Base-by-base conservation (phyloP, 257 asterid genomes). In the Nicotiana noctiflora region DNA sequence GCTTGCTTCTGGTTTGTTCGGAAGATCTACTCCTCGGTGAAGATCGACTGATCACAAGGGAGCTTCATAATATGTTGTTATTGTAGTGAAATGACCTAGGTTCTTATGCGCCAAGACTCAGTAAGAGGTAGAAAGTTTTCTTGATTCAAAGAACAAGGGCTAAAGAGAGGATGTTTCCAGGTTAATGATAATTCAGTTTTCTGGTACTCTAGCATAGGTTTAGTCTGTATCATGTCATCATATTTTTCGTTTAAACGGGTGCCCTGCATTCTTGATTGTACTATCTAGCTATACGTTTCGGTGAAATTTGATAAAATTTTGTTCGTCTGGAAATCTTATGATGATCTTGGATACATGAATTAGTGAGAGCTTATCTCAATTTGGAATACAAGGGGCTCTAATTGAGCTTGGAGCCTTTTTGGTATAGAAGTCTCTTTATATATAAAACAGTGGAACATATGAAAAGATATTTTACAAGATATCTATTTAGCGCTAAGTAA, bases 1-100 rank as follows among this genome's bases (percentile, higher is more conserved):
- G 91, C 93, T 11, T 88, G 91, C 88, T 84, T 89, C 84, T 90
- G 97, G 97, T 92, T 92, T 49, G 89, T 88, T 19, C 74, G 90
- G 79, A 89, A 67, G 86, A 90, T 92, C 60, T 90, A 92, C 75
- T 89, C 93, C 3, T 92, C 91, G 0, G 88, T 89, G 82, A 89
- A 90, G 89, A 88, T 87, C 12, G 92, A 91, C 76, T 90, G 86
- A 87, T 75, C 63, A 63, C 44, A 65, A 79, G 51, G 46, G 31
- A 27, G 74, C 18, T 11, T 46, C 1, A 49, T 57, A 40, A 57
- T 44, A 32, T 18, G 70, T 77, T 57, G 51, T 13, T 60, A 21
- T 59, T 6, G 10, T 77, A 46, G 57, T 59, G 74, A 60, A 15
- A 34, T 77, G 74, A 78, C 40, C 25, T 74, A 8, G 61, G 25